Percentiles rank a stretch among this genome's conserved stretches.
Evolutionary conservation across 352 stramenopile species (phyloP).

Genomic region (Phytopythium aichiense): DNA sequence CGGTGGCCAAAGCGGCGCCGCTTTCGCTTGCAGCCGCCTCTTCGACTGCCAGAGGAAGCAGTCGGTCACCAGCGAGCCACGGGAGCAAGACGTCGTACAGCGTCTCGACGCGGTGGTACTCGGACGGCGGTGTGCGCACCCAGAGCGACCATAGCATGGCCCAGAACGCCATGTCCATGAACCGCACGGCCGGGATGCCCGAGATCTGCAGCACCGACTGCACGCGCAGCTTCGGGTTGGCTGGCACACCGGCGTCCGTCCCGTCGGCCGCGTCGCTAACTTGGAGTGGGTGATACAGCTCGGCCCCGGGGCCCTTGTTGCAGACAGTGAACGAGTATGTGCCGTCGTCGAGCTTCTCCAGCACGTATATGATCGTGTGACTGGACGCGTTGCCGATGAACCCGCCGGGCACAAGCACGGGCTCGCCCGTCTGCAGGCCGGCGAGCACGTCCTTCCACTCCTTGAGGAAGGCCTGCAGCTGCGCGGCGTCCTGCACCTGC

Average conservation of each 20-base stretch:
- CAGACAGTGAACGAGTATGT: slow-evolving; percentile 83
- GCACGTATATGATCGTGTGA: slow-evolving; percentile 79
- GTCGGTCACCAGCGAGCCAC: slow-evolving; percentile 73
- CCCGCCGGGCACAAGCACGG: slow-evolving; percentile 67
- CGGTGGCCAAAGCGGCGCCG: slow-evolving; percentile 7
- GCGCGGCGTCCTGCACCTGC: slow-evolving; percentile 56
- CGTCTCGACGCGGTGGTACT: slow-evolving; percentile 85
- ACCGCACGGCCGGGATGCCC: slow-evolving; percentile 48
- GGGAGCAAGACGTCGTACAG: slow-evolving; percentile 89
- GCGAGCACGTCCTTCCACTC: slow-evolving; percentile 66
- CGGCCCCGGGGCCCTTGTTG: slow-evolving; percentile 82
- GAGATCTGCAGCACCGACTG: slow-evolving; percentile 70
- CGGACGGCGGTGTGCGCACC: slow-evolving; percentile 76
- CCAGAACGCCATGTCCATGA: slow-evolving; percentile 87
- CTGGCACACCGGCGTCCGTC: not conserved
- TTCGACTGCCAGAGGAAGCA: slow-evolving; percentile 62
- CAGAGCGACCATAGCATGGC: slow-evolving; percentile 80
- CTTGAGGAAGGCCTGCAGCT: slow-evolving; percentile 60
- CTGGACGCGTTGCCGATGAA: slow-evolving; percentile 71
- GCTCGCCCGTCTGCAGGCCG: slow-evolving; percentile 32
- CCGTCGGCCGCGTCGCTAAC: slow-evolving; percentile 9
- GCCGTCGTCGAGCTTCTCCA: slow-evolving; percentile 60
- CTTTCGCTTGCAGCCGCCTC: slow-evolving; percentile 14
- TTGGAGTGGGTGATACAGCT: slow-evolving; percentile 74
- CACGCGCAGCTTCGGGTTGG: slow-evolving; percentile 72